phyloP scores from a whole-genome alignment of 2,329 filamentous ascomycete species.

The Phaeosphaeriaceae sp. region DNA sequence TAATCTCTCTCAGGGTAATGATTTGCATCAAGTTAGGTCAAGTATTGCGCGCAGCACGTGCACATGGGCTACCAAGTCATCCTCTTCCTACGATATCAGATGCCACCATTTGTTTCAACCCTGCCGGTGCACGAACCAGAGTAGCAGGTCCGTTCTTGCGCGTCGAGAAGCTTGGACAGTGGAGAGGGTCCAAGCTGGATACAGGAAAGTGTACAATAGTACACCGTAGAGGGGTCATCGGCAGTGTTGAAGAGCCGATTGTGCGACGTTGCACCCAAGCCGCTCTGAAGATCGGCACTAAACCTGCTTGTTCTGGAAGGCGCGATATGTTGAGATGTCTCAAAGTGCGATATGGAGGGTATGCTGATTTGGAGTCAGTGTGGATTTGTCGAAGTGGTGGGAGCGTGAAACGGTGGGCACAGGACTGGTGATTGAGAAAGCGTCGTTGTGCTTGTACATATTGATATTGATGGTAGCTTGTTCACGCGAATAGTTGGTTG shows the following conservation, averaged over 20 bases:
- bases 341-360: slow-evolving; percentile 8
- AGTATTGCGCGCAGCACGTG: too few species aligned
- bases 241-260: slow-evolving; percentile 12
- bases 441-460: background rate
- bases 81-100: background rate
- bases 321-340: slow-evolving; percentile 19
- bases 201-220: slow-evolving; percentile 2
- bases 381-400: background rate
- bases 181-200: slow-evolving; percentile 3
- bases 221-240: slow-evolving; percentile 19
- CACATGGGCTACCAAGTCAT: too few species aligned
- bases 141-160: background rate
- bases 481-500: background rate
- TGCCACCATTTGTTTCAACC: slow-evolving; percentile 11
- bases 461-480: background rate
- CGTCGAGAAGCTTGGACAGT: background rate
- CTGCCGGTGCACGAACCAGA: slow-evolving; percentile 1
- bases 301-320: slow-evolving; percentile 16
- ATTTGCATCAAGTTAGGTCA: too few species aligned
- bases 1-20: too few species aligned
- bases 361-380: background rate
- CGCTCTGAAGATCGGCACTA: slow-evolving; percentile 23
- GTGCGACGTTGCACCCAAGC: slow-evolving; percentile 32
- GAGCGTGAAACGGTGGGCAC: background rate
- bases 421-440: background rate